phyloP scores from a whole-genome alignment of 192 early-diverging fungal genomes.

The Dissophora globulifera region DNA sequence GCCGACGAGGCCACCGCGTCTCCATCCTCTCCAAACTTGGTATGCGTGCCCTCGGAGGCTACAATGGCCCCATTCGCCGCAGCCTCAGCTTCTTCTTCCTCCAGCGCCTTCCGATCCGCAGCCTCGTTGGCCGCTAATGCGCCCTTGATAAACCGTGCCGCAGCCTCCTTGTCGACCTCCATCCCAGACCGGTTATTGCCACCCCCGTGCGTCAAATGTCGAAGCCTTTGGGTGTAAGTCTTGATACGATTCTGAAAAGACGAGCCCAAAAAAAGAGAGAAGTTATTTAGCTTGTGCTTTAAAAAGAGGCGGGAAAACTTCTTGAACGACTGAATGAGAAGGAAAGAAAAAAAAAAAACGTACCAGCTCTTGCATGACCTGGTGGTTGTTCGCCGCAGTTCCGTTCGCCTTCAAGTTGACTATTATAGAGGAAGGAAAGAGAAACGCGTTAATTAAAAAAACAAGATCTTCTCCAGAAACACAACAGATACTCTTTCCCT shows the following conservation, averaged over 20 bases:
- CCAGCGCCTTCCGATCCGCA: conserved; percentile 17
- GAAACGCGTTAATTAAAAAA: not conserved
- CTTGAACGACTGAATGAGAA: too few relatives aligned
- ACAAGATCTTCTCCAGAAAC: not conserved
- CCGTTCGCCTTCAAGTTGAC: conserved; percentile 67
- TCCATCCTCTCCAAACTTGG: conserved; percentile 1
- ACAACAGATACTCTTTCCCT: too few relatives aligned
- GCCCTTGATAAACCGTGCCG: conserved; percentile 59
- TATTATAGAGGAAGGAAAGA: conserved; percentile 17
- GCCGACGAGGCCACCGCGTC: not conserved
- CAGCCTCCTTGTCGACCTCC: conserved; percentile 61
- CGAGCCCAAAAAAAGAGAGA: too few relatives aligned
- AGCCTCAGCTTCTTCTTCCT: not conserved
- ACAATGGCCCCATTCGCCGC: not conserved
- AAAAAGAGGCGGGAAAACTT: too few relatives aligned
- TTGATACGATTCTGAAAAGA: conserved; percentile 64
- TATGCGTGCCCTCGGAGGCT: conserved; percentile 11
- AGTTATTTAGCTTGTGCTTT: too few relatives aligned
- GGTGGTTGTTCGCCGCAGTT: conserved; percentile 60
- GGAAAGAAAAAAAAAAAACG: conserved; percentile 1
- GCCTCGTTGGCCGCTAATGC: conserved; percentile 40
- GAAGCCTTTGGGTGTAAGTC: conserved; percentile 34
- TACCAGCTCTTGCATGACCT: conserved; percentile 66
- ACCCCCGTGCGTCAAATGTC: conserved; percentile 18
- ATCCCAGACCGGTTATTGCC: conserved; percentile 32